Percentiles rank a stretch among this genome's conserved stretches.
Conservation (phyloP, 495 filamentous ascomycete genomes). For the Trichoderma gamsii region DNA sequence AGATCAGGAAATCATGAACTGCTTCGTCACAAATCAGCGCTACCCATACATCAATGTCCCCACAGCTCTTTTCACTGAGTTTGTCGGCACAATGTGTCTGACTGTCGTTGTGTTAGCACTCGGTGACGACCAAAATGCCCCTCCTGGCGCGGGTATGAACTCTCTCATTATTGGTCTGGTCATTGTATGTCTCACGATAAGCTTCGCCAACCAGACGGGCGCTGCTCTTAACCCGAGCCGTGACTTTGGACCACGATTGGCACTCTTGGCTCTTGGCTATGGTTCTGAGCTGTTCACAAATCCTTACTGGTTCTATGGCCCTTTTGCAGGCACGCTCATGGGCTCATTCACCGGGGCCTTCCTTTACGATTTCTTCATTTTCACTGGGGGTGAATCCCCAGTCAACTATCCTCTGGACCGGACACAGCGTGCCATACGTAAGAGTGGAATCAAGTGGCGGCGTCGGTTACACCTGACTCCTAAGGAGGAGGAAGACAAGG, state of each 20-base stretch:
- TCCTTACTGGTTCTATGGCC: slow-evolving; percentile 48
- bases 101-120: slow-evolving; percentile 45
- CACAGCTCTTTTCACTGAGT: slow-evolving; percentile 49
- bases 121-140: slow-evolving; percentile 50
- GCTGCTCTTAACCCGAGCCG: slow-evolving; percentile 46
- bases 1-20: slow-evolving; percentile 28
- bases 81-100: slow-evolving; percentile 43
- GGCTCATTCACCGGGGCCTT: slow-evolving; percentile 43
- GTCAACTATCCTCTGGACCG: slow-evolving; percentile 37
- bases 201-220: slow-evolving; percentile 44
- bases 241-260: slow-evolving; percentile 45
- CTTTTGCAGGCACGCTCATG: slow-evolving; percentile 40
- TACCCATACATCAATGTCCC: slow-evolving; percentile 34
- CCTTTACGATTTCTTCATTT: slow-evolving; percentile 50
- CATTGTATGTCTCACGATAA: slow-evolving; percentile 37
- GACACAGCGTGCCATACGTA: slow-evolving; percentile 1
- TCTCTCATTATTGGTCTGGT: slow-evolving; percentile 42
- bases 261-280: slow-evolving; percentile 39
- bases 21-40: slow-evolving; percentile 36
- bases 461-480: background rate
- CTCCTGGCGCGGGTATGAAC: slow-evolving; percentile 49
- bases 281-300: slow-evolving; percentile 33
- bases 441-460: background rate
- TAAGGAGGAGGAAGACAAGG: background rate
- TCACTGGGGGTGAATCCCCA: slow-evolving; percentile 47